Evolutionary conservation across 441 rosid genomes (phyloP), one percentile per base, ranked within the genome.

Genomic region (Pelargonium australe): DNA sequence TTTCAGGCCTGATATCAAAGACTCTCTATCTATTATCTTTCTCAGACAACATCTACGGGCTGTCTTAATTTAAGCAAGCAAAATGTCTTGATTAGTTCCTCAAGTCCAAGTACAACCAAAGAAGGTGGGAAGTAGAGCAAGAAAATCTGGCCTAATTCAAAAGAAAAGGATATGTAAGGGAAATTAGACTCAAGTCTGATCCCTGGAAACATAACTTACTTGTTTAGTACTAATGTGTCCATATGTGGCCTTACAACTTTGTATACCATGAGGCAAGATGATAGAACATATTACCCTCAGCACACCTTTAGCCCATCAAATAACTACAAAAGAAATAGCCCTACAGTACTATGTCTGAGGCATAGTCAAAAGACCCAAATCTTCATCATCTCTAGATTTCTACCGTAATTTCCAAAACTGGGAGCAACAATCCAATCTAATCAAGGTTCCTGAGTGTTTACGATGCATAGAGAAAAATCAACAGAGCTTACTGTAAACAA

Each of bases 221-320:
- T 57, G 62, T 57, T 17, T 19, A 57, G 28, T 57, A 57, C 2
- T 57, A 9, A 16, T 17, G 19, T 55, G 28, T 57, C 11, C 28
- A 25, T 19, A 13, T 7, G 62, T 57, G 62, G 62, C 62, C 62
- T 57, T 8, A 57, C 62, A 57, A 57, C 62, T 57, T 57, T 8
- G 28, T 57, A 57, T 25, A 20, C 23, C 23, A 20, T 20, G 23
- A 20, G 23, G 23, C 62, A 57, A 17, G 62, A 57, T 25, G 20
- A 57, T 19, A 57, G 11, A 57, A 57, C n/a, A 14, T 19, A 8
- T 7, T 7, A 55, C 20, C 23, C 61, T 55, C 25, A 55, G 8
- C 14, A 17, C 23, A 7, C 0, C 28, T 8, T 19, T 19, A 57
- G 11, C 62, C 62, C 28, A 14, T 57, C 62, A 17, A 57, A 57